Percentiles rank a stretch among this genome's conserved stretches.
Conservation (phyloP, 2,329 filamentous ascomycete genomes). For the Epicoccum nigrum region DNA sequence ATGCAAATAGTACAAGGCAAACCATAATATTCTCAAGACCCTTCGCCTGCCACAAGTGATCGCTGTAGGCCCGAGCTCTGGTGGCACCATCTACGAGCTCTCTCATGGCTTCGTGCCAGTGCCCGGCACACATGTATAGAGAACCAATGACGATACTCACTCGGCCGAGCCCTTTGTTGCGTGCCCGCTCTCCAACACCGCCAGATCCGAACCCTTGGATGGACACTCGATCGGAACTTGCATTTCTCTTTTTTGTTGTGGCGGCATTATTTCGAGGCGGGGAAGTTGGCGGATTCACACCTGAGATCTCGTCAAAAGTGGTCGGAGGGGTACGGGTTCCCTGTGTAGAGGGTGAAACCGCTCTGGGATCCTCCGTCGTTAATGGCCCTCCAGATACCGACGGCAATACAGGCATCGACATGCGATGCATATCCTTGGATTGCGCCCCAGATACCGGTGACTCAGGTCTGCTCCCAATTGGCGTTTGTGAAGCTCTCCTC, state of each 20-base stretch:
- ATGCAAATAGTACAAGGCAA: slow-evolving; percentile 81
- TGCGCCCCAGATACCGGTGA: slow-evolving; percentile 54
- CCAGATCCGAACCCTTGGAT: slow-evolving; percentile 68
- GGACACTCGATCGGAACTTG: slow-evolving; percentile 66
- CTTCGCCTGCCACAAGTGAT: slow-evolving; percentile 98
- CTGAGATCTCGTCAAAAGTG: slow-evolving; percentile 56
- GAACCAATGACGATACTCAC: slow-evolving; percentile 81
- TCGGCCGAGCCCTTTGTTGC: slow-evolving; percentile 80
- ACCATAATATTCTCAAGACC: slow-evolving; percentile 86
- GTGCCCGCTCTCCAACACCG: slow-evolving; percentile 75
- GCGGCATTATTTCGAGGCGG: slow-evolving; percentile 50
- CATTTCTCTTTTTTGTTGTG: slow-evolving; percentile 55
- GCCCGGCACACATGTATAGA: slow-evolving; percentile 84
- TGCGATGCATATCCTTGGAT: slow-evolving; percentile 66
- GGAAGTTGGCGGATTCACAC: slow-evolving; percentile 45
- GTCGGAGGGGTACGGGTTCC: slow-evolving; percentile 49
- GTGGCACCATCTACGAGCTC: slow-evolving; percentile 82
- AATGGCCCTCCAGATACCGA: slow-evolving; percentile 41
- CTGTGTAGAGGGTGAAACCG: slow-evolving; percentile 35
- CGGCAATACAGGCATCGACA: slow-evolving; percentile 77
- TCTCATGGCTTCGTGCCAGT: slow-evolving; percentile 86
- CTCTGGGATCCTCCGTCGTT: slow-evolving; percentile 34
- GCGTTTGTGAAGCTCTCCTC: slow-evolving; percentile 42
- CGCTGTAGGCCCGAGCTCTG: slow-evolving; percentile 77
- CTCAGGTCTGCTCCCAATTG: slow-evolving; percentile 33